Evolutionary conservation across 495 filamentous ascomycete genomes (phyloP).

Genomic region (Astrocystis sublimbata): DNA sequence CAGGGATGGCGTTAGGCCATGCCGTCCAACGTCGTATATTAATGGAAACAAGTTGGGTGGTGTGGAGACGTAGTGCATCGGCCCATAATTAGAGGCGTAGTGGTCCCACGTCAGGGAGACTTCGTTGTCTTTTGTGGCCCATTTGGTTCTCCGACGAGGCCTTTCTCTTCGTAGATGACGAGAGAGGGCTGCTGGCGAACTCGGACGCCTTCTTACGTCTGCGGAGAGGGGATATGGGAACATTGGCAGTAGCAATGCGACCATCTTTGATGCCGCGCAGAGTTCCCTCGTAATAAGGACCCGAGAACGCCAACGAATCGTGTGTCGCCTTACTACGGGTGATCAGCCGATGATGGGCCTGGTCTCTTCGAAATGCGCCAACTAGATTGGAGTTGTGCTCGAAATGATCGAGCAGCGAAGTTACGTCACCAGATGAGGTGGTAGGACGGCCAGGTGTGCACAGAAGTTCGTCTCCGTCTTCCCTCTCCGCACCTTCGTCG

Average conservation of each 20-base stretch:
- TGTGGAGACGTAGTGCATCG: background rate
- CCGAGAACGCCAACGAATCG: conserved; percentile 55
- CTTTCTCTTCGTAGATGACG: conserved; percentile 50
- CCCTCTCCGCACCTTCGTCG: conserved; percentile 49
- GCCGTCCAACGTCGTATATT: conserved; percentile 36
- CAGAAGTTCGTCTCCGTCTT: conserved; percentile 45
- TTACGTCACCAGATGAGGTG: conserved; percentile 55
- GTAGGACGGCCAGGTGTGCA: conserved; percentile 53
- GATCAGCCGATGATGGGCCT: conserved; percentile 69
- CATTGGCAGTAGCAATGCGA: conserved; percentile 54
- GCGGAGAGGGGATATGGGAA: conserved; percentile 55
- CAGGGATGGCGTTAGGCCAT: conserved; percentile 37
- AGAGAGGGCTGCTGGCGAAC: conserved; percentile 43
- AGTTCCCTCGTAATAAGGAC: conserved; percentile 51
- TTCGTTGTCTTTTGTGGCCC: conserved; percentile 53
- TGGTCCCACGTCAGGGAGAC: conserved; percentile 44
- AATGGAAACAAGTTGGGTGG: conserved; percentile 14
- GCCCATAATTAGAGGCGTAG: conserved; percentile 23
- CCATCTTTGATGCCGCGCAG: conserved; percentile 58
- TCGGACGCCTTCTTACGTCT: conserved; percentile 46
- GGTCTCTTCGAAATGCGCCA: conserved; percentile 76
- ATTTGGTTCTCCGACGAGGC: conserved; percentile 38
- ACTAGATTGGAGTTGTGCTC: conserved; percentile 64
- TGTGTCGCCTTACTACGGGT: conserved; percentile 58
- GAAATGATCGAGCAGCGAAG: conserved; percentile 62